Percentiles rank a stretch among this genome's conserved stretches.
phyloP scores from a whole-genome alignment of 2,329 filamentous ascomycete genomes.

The Acrocalymma vagum region DNA sequence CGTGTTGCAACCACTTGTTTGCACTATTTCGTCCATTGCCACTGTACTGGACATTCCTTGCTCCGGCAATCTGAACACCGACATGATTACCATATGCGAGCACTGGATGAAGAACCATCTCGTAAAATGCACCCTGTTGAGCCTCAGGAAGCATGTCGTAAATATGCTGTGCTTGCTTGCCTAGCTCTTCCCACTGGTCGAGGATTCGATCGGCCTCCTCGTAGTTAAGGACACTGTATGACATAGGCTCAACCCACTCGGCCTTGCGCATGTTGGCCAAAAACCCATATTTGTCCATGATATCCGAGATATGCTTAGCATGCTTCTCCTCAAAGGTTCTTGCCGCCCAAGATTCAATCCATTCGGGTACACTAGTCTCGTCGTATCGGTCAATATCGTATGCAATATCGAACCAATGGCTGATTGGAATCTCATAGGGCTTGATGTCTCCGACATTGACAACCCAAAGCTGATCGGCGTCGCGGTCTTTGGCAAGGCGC shows the following conservation, averaged over 20 bases:
- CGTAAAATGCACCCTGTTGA: conserved; percentile 67
- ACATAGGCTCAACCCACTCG: conserved; percentile 67
- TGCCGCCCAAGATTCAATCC: conserved; percentile 65
- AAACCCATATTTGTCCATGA: conserved; percentile 65
- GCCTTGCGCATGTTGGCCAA: conserved; percentile 68
- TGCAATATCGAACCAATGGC: conserved; percentile 73
- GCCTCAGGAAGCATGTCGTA: conserved; percentile 62
- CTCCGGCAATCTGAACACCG: conserved; percentile 53
- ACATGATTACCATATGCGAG: conserved; percentile 66
- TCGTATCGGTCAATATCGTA: conserved; percentile 69
- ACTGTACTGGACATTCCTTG: conserved; percentile 47
- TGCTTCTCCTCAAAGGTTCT: conserved; percentile 64
- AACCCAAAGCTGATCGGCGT: conserved; percentile 70
- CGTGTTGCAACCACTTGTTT: conserved; percentile 45
- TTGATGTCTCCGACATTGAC: conserved; percentile 75
- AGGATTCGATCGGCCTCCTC: conserved; percentile 69
- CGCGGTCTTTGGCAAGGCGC: conserved; percentile 66
- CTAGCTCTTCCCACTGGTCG: conserved; percentile 63
- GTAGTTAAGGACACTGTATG: conserved; percentile 70
- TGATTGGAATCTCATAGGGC: conserved; percentile 71
- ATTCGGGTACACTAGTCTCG: conserved; percentile 63
- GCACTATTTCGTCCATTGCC: conserved; percentile 48
- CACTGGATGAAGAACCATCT: conserved; percentile 69
- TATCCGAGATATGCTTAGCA: conserved; percentile 58
- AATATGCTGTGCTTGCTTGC: conserved; percentile 62